These are phyloP conservation scores for Candida namnaoensis DNA, from an alignment of 805 yeast genomes.

Conservation along the genomic window DNA sequence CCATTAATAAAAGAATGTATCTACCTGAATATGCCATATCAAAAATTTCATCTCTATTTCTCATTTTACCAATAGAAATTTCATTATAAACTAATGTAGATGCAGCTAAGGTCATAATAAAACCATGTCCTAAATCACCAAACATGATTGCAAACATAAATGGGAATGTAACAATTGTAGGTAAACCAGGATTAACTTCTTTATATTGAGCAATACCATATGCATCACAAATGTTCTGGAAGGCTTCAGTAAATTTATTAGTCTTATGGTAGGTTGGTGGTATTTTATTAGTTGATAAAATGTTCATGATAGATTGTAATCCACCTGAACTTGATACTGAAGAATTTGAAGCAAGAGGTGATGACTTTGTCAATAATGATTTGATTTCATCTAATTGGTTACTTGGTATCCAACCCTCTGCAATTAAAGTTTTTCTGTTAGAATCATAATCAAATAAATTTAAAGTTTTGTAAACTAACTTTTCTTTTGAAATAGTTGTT, in stretches of 20 bases:
- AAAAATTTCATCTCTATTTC: constrained; percentile 84
- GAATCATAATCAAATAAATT: constrained; percentile 19
- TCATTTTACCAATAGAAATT: constrained; percentile 44
- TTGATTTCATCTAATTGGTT: constrained; percentile 44
- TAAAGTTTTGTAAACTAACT: constrained; percentile 70
- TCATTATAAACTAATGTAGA: constrained; percentile 66
- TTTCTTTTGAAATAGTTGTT: constrained; percentile 63
- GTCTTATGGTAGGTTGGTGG: constrained; percentile 95
- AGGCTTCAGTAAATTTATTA: constrained; percentile 90
- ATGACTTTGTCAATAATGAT: no score
- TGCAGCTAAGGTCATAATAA: constrained; percentile 71
- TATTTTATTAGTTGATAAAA: constrained; percentile 20
- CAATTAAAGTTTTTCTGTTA: constrained; percentile 32
- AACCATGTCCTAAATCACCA: constrained; percentile 97
- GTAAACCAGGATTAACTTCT: constrained; percentile 93
- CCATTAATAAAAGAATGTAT: constrained; percentile 87
- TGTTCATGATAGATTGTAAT: background rate
- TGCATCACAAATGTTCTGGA: constrained; percentile 90
- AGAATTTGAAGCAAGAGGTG: background rate
- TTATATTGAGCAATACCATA: constrained; percentile 90
- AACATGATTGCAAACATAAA: constrained; percentile 99
- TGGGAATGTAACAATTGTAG: constrained; percentile 93
- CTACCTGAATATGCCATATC: constrained; percentile 96
- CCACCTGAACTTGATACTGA: background rate
- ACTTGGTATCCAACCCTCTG: constrained; percentile 95